Conservation (phyloP, 1,284 basidiomycete species). For the Ustilago cynodontis region DNA sequence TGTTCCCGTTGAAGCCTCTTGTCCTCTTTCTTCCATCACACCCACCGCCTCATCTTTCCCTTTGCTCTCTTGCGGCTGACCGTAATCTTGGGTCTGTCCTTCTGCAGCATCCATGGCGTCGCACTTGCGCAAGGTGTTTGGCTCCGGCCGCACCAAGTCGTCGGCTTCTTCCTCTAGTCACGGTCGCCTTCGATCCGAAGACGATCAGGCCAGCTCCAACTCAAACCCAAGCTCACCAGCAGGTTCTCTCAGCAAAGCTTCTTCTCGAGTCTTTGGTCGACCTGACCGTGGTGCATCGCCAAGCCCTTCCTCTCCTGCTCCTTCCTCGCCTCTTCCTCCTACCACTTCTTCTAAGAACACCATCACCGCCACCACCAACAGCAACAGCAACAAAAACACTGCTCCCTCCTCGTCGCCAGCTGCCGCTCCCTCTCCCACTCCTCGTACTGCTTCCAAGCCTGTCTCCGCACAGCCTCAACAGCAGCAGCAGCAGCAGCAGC, state of each 20-base stretch:
- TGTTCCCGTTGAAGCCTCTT: background rate
- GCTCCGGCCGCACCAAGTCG: constrained; percentile 52
- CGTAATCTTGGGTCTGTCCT: constrained; percentile 8
- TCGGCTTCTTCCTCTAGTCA: constrained; percentile 35
- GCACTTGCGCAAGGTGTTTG: constrained; percentile 53
- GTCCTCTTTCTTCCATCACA: constrained; percentile 42
- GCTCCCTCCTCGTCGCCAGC: constrained; percentile 1
- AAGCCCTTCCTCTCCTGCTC: constrained; percentile 21
- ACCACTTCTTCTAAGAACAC: constrained; percentile 41
- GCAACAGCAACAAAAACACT: constrained; percentile 9
- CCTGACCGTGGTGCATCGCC: constrained; percentile 40
- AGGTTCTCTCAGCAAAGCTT: constrained; percentile 34
- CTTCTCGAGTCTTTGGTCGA: constrained; percentile 37
- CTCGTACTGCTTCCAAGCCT: constrained; percentile 20
- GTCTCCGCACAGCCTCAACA: constrained; percentile 4
- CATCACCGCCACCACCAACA: constrained; percentile 13
- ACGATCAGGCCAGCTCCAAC: constrained; percentile 26
- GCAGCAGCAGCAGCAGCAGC: constrained; percentile 11
- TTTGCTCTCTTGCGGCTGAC: constrained; percentile 25
- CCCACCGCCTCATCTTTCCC: constrained; percentile 2
- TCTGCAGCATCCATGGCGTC: constrained; percentile 43
- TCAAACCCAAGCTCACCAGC: constrained; percentile 39
- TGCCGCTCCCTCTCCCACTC: constrained; percentile 12
- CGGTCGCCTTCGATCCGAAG: constrained; percentile 35
- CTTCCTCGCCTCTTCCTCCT: constrained; percentile 33